These are phyloP conservation scores for Viola odorata DNA, from an alignment of 345 rosid genomes.

Conservation along the genomic window DNA sequence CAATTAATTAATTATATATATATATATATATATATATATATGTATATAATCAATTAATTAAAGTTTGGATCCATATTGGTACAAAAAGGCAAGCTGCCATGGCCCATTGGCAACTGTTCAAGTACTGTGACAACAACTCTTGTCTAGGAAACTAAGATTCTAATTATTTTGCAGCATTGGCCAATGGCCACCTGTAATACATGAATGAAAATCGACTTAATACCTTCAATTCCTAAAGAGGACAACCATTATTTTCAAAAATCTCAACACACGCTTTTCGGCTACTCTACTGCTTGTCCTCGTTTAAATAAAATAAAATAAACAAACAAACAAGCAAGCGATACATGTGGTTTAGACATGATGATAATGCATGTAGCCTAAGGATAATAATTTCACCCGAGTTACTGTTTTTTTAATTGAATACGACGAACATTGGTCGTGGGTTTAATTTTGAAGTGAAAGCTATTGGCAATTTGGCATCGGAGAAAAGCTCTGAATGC, in stretches of 20 bases:
- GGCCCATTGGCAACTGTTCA: slow-evolving; percentile 18
- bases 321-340: neutral
- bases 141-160: slow-evolving; percentile 43
- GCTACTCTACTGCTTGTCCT: neutral
- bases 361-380: too few species aligned
- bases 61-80: slow-evolving; percentile 29
- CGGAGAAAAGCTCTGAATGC: too few species aligned
- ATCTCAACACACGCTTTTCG: slow-evolving; percentile 19
- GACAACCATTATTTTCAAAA: slow-evolving; percentile 21
- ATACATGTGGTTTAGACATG: neutral
- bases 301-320: neutral
- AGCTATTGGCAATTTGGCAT: too few species aligned
- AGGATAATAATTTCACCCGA: neutral
- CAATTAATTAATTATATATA: slow-evolving; percentile 21
- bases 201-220: slow-evolving; percentile 18
- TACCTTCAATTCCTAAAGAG: slow-evolving; percentile 6
- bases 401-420: too few species aligned
- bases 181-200: too few species aligned
- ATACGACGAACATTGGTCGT: too few species aligned
- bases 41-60: slow-evolving; percentile 2
- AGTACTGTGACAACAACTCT: slow-evolving; percentile 38
- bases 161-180: slow-evolving; percentile 19
- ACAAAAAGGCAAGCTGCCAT: slow-evolving; percentile 27
- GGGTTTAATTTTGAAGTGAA: too few species aligned
- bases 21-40: neutral